Percentiles rank a stretch among this genome's conserved stretches.
These are phyloP conservation scores for Caloboletus firmus DNA, from an alignment of 1,284 basidiomycete species.

Conservation along the genomic window DNA sequence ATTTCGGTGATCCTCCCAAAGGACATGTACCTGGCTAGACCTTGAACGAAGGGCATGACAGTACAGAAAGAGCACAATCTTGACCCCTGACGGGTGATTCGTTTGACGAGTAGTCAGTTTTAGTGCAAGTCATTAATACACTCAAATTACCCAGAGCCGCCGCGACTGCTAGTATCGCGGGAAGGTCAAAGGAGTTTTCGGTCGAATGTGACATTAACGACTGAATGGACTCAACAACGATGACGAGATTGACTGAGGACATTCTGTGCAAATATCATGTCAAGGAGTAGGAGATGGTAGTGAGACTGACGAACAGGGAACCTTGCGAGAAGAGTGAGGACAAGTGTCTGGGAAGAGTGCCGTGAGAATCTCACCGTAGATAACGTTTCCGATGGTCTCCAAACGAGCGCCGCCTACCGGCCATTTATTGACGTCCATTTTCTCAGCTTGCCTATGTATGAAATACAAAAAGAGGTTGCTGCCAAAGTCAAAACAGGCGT, in stretches of 20 bases:
- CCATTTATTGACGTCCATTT: constrained; percentile 83
- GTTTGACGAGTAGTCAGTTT: constrained; percentile 5
- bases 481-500: constrained; percentile 88
- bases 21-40: constrained; percentile 87
- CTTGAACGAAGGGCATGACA: constrained; percentile 76
- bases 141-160: constrained; percentile 67
- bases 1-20: constrained; percentile 96
- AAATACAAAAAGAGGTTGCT: constrained; percentile 86
- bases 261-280: constrained; percentile 52
- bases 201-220: constrained; percentile 63
- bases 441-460: constrained; percentile 74
- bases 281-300: background rate
- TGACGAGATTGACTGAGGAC: constrained; percentile 81
- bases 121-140: background rate
- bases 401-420: constrained; percentile 89
- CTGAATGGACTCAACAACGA: constrained; percentile 82
- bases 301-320: constrained; percentile 53
- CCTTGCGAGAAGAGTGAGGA: constrained; percentile 44
- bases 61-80: constrained; percentile 85
- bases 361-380: constrained; percentile 63
- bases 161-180: constrained; percentile 81
- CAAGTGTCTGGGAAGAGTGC: background rate
- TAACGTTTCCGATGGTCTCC: constrained; percentile 89
- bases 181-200: constrained; percentile 73
- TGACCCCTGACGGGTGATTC: constrained; percentile 57